Evolutionary conservation across 768 basidiomycete species (phyloP), one percentile per base, ranked within the genome.

Genomic region (Mycena sanguinolenta): DNA sequence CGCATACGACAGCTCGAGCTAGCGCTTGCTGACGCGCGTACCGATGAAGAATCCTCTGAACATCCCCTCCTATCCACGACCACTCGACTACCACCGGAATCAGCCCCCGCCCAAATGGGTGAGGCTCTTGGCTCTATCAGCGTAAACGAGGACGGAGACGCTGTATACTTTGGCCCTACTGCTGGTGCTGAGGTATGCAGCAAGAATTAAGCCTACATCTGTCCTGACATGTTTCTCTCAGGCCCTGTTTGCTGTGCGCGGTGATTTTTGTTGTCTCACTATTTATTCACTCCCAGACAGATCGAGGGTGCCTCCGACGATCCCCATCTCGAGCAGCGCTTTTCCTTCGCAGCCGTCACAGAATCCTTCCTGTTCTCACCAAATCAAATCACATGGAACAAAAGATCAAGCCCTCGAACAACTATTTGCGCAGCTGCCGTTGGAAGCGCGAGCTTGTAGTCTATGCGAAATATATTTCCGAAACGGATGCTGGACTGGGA

Each of bases 81-180:
- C 9, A 38, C 53, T 14, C 42, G 30, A 21, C 54, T 27, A 44
- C 54, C 65, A 5, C 12, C 27, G 38, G 38, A 61, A 46, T 62
- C 65, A 4, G 61, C 63, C 4, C 68, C 72, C 1, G 58, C 75
- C 9, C 77, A 72, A 16, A 71, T 73, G 5, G 46, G 83, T 63
- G 79, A 82, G 67, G 83, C 82, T 25, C 76, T 83, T 34, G 87
- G 87, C 3, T 86, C 87, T 2, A 77, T 88, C 21, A 85, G 86
- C n/a, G 81, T 88, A 30, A 61, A 73, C 30, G 65, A 67, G 57
- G 85, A 82, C 27, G 81, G 83, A 38, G 86, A 87, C 12, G 79
- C 82, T 67, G 82, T 87, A 7, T 89, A 87, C 72, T 85, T 86
- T 58, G 88, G 87, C 16, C 84, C 83, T 23, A 82, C 85, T 17